Conservation (phyloP, 805 yeast species). For the Hanseniaspora lindneri region DNA sequence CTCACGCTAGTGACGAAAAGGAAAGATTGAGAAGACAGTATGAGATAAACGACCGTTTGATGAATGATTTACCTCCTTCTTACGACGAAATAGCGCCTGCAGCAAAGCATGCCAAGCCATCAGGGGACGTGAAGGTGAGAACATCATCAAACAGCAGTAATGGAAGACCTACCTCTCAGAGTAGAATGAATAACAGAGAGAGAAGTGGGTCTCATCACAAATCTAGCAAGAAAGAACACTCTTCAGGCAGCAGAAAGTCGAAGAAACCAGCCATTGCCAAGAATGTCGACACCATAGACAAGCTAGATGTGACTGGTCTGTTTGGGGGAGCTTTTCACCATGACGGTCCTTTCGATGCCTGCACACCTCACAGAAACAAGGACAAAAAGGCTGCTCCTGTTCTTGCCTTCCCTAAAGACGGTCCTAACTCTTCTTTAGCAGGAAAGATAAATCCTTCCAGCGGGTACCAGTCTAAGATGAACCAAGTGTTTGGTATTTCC, state of each 20-base stretch:
- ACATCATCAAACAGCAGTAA: slow-evolving; percentile 17
- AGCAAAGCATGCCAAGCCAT: slow-evolving; percentile 20
- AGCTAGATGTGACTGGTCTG: slow-evolving; percentile 87
- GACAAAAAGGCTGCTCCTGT: slow-evolving; percentile 73
- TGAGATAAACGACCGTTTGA: slow-evolving; percentile 17
- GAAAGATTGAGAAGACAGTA: slow-evolving; percentile 27
- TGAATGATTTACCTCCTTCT: slow-evolving; percentile 44
- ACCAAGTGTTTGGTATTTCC: slow-evolving; percentile 63
- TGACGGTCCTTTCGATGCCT: slow-evolving; percentile 98
- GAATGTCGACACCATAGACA: slow-evolving; percentile 86
- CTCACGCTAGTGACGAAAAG: slow-evolving; percentile 28
- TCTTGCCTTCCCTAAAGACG: slow-evolving; percentile 87
- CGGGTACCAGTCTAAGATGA: slow-evolving; percentile 50
- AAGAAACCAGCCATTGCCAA: slow-evolving; percentile 35
- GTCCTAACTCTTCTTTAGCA: slow-evolving; percentile 77
- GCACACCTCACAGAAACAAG: slow-evolving; percentile 91
- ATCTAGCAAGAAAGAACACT: slow-evolving; percentile 19
- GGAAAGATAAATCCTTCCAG: slow-evolving; percentile 43
- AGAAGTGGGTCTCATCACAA: slow-evolving; percentile 15
- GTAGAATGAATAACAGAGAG: slow-evolving; percentile 17
- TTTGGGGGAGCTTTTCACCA: slow-evolving; percentile 95
- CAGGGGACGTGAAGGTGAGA: slow-evolving; percentile 17
- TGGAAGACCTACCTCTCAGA: slow-evolving; percentile 15
- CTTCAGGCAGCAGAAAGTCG: slow-evolving; percentile 31
- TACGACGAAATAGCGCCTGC: slow-evolving; percentile 51